A percentile compares a stretch with the other conserved stretches of the same genome.
phyloP scores from a whole-genome alignment of 2,329 filamentous ascomycete genomes.

The Aphanoascus verrucosus region DNA sequence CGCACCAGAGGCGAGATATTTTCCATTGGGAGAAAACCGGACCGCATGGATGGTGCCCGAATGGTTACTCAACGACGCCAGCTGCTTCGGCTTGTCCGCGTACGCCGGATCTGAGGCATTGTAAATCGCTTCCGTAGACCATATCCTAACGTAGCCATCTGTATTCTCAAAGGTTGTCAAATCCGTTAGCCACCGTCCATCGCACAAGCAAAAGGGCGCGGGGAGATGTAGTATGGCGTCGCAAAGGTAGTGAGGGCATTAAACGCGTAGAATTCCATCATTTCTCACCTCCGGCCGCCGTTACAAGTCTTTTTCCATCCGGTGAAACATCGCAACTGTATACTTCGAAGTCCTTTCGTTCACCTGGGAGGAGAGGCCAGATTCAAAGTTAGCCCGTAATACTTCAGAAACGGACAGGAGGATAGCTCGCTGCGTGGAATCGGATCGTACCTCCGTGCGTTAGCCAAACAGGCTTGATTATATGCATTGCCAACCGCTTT shows the following conservation, averaged over 20 bases:
- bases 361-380: constrained; percentile 45
- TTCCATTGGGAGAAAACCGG: constrained; percentile 88
- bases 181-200: background rate
- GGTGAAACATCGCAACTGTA: constrained; percentile 97
- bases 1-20: constrained; percentile 90
- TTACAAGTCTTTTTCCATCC: constrained; percentile 82
- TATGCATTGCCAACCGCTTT: constrained; percentile 49
- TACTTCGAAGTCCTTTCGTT: constrained; percentile 96
- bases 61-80: constrained; percentile 97
- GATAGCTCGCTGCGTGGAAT: background rate
- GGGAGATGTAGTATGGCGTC: background rate
- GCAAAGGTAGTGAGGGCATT: constrained; percentile 13
- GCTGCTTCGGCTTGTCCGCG: constrained; percentile 69
- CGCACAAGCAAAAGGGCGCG: background rate
- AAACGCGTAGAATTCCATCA: background rate
- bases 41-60: constrained; percentile 95
- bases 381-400: background rate
- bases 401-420: background rate
- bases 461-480: constrained; percentile 93
- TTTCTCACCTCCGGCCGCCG: constrained; percentile 75
- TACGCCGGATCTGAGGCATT: constrained; percentile 63
- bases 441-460: constrained; percentile 67
- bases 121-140: constrained; percentile 91
- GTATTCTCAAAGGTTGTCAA: constrained; percentile 2
- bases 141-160: constrained; percentile 95